Conservation (phyloP, 352 stramenopile species). For the Pythium phragmitis region DNA sequence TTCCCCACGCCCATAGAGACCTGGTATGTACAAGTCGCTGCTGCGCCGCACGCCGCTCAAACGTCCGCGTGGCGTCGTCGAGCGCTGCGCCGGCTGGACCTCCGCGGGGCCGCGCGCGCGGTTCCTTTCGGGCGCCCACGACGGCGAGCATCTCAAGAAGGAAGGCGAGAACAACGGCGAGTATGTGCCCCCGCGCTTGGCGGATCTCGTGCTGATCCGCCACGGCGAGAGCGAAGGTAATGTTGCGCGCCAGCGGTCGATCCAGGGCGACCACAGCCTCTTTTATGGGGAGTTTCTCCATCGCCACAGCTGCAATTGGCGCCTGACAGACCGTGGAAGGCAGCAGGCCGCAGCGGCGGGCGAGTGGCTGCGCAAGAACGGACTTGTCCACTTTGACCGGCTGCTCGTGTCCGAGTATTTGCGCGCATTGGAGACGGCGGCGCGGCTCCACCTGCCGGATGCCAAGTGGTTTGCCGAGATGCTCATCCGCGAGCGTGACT, state of each 20-base stretch:
- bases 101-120: background rate
- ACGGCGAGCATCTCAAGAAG: conserved; percentile 18
- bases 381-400: conserved; percentile 75
- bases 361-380: conserved; percentile 81
- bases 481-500: conserved; percentile 87
- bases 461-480: conserved; percentile 87
- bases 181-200: conserved; percentile 52
- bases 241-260: conserved; percentile 78
- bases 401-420: conserved; percentile 89
- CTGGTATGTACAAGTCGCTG: conserved; percentile 28
- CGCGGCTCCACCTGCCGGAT: conserved; percentile 67
- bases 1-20: background rate
- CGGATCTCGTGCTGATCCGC: conserved; percentile 85
- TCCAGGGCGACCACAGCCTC: conserved; percentile 81
- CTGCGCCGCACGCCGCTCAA: conserved; percentile 28
- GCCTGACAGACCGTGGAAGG: conserved; percentile 81
- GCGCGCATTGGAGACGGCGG: conserved; percentile 84
- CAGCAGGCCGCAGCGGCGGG: conserved; percentile 69
- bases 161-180: conserved; percentile 3
- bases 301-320: conserved; percentile 87
- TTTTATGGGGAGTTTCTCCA: conserved; percentile 88
- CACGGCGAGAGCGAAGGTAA: conserved; percentile 90
- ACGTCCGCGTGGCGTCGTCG: conserved; percentile 20
- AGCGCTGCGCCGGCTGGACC: background rate
- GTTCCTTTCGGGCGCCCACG: conserved; percentile 20